Evolutionary conservation across 106 monocot species (phyloP).

Genomic region (Alisma plantagoaquatica): DNA sequence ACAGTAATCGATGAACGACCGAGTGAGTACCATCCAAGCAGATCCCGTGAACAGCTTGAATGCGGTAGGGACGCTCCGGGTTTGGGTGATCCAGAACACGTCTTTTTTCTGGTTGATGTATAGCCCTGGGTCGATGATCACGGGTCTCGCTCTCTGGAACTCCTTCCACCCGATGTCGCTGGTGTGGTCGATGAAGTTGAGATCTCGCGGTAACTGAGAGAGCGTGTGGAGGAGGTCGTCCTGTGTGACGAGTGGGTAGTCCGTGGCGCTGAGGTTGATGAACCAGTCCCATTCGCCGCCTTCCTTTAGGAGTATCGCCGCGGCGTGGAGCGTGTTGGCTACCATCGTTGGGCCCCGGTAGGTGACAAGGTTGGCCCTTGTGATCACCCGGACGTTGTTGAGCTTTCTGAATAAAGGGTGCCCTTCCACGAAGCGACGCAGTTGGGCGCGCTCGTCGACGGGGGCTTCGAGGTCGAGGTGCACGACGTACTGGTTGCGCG

Average conservation of each 20-base stretch:
- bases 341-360: too few species aligned
- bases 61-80: constrained; percentile 50
- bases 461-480: constrained; percentile 15
- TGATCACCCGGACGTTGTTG: too few species aligned
- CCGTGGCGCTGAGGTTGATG: too few species aligned
- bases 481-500: constrained; percentile 1
- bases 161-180: constrained; percentile 14
- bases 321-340: too few species aligned
- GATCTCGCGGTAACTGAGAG: too few species aligned
- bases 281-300: too few species aligned
- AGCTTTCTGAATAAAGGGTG: constrained; percentile 5
- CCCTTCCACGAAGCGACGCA: not conserved
- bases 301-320: too few species aligned
- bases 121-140: constrained; percentile 63
- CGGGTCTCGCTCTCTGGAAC: constrained; percentile 55
- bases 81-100: constrained; percentile 58
- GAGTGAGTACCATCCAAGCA: constrained; percentile 25
- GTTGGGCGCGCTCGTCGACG: constrained; percentile 6
- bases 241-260: constrained; percentile 57
- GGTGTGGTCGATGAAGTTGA: too few species aligned
- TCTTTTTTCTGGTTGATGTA: constrained; percentile 55
- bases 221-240: constrained; percentile 18
- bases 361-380: too few species aligned
- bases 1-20: constrained; percentile 20
- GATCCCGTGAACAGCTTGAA: constrained; percentile 72